phyloP scores from a whole-genome alignment of 352 stramenopile species.

The Phytophthora sansomeana region DNA sequence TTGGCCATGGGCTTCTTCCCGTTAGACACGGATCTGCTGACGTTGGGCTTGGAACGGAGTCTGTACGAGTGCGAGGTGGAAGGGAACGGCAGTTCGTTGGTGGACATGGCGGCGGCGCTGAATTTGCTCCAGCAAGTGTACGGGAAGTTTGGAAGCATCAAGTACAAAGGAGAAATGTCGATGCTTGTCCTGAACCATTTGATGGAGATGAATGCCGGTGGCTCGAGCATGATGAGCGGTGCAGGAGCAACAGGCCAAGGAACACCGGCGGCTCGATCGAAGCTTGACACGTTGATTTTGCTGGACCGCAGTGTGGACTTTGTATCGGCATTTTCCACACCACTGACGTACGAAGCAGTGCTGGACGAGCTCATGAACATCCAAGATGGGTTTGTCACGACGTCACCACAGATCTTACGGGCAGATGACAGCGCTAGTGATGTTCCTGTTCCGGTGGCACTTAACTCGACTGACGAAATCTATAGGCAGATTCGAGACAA shows the following conservation, averaged over 20 bases:
- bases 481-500: constrained; percentile 72
- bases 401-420: constrained; percentile 47
- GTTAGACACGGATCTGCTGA: constrained; percentile 66
- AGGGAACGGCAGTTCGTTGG: constrained; percentile 55
- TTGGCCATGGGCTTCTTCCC: constrained; percentile 66
- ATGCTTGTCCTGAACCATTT: constrained; percentile 75
- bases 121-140: constrained; percentile 65
- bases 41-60: constrained; percentile 59
- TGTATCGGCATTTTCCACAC: constrained; percentile 67
- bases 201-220: constrained; percentile 53
- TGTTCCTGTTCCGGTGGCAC: constrained; percentile 39
- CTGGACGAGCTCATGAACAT: constrained; percentile 73
- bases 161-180: constrained; percentile 81
- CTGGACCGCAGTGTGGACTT: constrained; percentile 79
- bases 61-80: constrained; percentile 62
- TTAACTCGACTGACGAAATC: constrained; percentile 70
- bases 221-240: constrained; percentile 23
- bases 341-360: constrained; percentile 78
- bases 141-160: constrained; percentile 68
- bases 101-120: constrained; percentile 59
- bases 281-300: constrained; percentile 70
- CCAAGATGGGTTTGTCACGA: constrained; percentile 61
- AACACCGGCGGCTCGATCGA: constrained; percentile 11
- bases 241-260: constrained; percentile 1
- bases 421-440: constrained; percentile 44